Percentiles rank a stretch among this genome's conserved stretches.
These are phyloP conservation scores for Mycena latifolia DNA, from an alignment of 768 basidiomycete genomes.

Conservation along the genomic window DNA sequence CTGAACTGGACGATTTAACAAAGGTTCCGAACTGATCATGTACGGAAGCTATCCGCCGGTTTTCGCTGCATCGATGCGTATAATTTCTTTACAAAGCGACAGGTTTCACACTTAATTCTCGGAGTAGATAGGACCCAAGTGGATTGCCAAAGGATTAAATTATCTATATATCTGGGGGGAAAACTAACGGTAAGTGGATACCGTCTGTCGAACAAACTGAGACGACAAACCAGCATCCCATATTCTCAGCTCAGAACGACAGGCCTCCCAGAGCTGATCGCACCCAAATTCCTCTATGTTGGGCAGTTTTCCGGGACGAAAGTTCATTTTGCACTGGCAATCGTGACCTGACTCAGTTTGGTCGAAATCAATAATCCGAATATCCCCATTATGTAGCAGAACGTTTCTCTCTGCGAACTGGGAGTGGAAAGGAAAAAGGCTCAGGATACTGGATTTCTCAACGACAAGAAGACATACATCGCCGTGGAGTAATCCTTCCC, in stretches of 20 bases:
- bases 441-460: background rate
- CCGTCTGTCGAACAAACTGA: background rate
- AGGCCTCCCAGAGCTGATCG: slow-evolving; percentile 47
- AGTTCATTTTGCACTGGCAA: slow-evolving; percentile 47
- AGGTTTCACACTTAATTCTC: too few species aligned
- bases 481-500: slow-evolving; percentile 49
- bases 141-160: background rate
- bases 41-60: too few species aligned
- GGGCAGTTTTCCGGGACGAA: slow-evolving; percentile 41
- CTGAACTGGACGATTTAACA: too few species aligned
- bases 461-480: slow-evolving; percentile 36
- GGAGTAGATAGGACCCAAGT: too few species aligned
- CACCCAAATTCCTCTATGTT: slow-evolving; percentile 48
- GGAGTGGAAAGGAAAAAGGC: background rate
- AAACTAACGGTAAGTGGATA: background rate
- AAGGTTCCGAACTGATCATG: too few species aligned
- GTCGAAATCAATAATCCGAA: slow-evolving; percentile 56
- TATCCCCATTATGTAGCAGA: slow-evolving; percentile 49
- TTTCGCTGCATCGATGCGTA: too few species aligned
- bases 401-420: slow-evolving; percentile 56
- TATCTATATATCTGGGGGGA: slow-evolving; percentile 18
- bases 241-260: slow-evolving; percentile 44
- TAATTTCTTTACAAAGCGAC: too few species aligned
- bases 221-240: slow-evolving; percentile 38
- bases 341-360: slow-evolving; percentile 43